Percentiles rank a stretch among this genome's conserved stretches.
Conservation (phyloP, 129 eudicot genomes). For the Pittosporum tobira region DNA sequence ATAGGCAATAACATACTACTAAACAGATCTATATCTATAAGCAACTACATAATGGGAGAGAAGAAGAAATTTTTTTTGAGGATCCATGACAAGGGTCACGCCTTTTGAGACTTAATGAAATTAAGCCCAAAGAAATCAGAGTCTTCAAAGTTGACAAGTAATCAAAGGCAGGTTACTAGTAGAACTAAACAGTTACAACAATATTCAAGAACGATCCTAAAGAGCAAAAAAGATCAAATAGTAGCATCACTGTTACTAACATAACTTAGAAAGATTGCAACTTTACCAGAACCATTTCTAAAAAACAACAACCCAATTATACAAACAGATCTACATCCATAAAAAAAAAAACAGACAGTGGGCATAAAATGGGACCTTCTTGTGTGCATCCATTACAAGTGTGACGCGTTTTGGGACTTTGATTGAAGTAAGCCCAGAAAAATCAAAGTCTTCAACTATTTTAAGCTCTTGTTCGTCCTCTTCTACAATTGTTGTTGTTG, state of each 20-base stretch:
- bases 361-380: slow-evolving; percentile 40
- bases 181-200: no score
- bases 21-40: no score
- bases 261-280: background rate
- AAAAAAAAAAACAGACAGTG: background rate
- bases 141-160: no score
- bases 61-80: no score
- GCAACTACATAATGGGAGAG: no score
- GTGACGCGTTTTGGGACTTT: slow-evolving; percentile 44
- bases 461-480: slow-evolving; percentile 14
- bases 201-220: no score
- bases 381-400: slow-evolving; percentile 70
- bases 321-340: slow-evolving; percentile 7
- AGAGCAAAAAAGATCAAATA: background rate
- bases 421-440: slow-evolving; percentile 36
- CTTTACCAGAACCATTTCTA: background rate
- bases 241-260: background rate
- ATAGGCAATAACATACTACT: no score
- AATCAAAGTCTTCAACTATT: slow-evolving; percentile 38
- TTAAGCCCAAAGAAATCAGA: no score
- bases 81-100: no score
- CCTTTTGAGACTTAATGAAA: no score
- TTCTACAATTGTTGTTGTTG: slow-evolving; percentile 3
- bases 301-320: background rate
- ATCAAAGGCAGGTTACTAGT: no score